Evolutionary conservation across 805 yeast species (phyloP).

Genomic region (Cyberlindnera mycetangii): DNA sequence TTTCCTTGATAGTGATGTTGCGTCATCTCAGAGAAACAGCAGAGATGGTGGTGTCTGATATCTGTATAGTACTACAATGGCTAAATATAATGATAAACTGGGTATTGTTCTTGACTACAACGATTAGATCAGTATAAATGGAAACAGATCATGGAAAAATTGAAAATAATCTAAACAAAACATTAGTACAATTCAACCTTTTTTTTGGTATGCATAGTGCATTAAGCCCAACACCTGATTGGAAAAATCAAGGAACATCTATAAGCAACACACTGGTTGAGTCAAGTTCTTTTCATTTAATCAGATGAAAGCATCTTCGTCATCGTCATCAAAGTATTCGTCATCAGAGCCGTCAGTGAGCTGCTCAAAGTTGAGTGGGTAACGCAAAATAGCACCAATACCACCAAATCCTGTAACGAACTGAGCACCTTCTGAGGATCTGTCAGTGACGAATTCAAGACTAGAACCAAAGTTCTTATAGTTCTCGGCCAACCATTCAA

Average conservation of each 20-base stretch:
- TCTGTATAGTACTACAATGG: neutral
- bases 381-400: slow-evolving; percentile 93
- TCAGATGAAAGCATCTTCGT: slow-evolving; percentile 28
- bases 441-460: slow-evolving; percentile 93
- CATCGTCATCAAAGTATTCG: slow-evolving; percentile 69
- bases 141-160: neutral
- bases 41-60: slow-evolving; percentile 13
- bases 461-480: slow-evolving; percentile 93
- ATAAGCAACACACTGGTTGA: neutral
- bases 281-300: neutral
- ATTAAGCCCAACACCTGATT: neutral
- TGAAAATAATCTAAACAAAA: neutral
- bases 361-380: slow-evolving; percentile 96
- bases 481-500: slow-evolving; percentile 98
- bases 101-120: neutral
- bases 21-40: slow-evolving; percentile 14
- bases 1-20: slow-evolving; percentile 54
- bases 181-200: neutral
- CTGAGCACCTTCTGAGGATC: slow-evolving; percentile 98
- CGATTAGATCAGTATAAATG: neutral
- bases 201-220: neutral
- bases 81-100: neutral
- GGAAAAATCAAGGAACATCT: neutral
- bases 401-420: slow-evolving; percentile 99
- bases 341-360: slow-evolving; percentile 90